Evolutionary conservation across 305 asterid species (phyloP), one percentile per base, ranked within the genome.

Genomic region (Rubia peregrina): DNA sequence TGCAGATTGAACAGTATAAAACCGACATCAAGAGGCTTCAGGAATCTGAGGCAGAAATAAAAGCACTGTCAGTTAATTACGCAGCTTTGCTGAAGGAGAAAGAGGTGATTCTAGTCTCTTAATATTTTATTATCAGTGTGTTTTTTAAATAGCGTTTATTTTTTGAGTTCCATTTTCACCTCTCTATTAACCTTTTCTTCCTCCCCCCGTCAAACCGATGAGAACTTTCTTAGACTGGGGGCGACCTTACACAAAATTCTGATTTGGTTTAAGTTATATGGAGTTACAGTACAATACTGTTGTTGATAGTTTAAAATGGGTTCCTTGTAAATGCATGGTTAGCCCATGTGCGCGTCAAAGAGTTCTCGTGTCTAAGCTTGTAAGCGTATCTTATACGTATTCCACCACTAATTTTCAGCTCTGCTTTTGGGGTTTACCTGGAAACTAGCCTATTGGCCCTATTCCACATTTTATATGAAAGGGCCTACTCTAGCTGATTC

Each of bases 11-110:
- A 71, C 90, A 76, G 61, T 90, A 84, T 85, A 79, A 85, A 83
- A 69, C 74, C 9, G 94, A 92, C 78, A 92, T 90, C 72, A 95
- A 83, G 84, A 91, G 89, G 75, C 96, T 95, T 71, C 90, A 84
- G 87, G 98, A 87, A 71, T 95, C 99, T 11, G 98, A 95, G 86
- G 84, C 97, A 19, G 95, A 91, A 85, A 92, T 95, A 65, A 95
- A 90, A 84, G 98, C 97, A 30, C 70, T 95, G 17, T 92, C 97
- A 4, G 91, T 92, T 76, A 95, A 92, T 82, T 95, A 92, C 82
- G 99, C 97, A 2, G 92, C 99, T 70, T 77, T 95, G 63, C 75
- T 95, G 85, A 95, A 85, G 80, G 98, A 90, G 76, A 92, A 90
- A 81, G 98, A 90, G 97, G 99, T 95, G 70, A 67, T 40, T 42